Evolutionary conservation across 169 alveolate genomes (phyloP), one percentile per base, ranked within the genome.

Genomic region (Besnoitia besnoiti): DNA sequence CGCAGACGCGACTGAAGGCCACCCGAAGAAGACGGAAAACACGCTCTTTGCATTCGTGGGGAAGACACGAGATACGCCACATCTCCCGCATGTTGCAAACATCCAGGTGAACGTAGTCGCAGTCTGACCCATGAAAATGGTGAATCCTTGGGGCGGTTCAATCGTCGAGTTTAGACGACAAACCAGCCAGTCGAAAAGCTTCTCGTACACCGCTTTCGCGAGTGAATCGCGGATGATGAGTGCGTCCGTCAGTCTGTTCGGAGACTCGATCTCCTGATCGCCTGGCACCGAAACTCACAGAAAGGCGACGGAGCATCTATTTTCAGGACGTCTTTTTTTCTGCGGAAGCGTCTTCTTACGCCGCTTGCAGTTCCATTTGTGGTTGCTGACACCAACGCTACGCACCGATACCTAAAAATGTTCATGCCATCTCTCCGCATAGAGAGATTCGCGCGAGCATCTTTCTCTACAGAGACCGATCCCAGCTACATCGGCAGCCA

Each of bases 151-250:
- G 33, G 98, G 98, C 35, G 98, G 98, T 67, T 96, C 96, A 85
- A 99, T 98, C 51, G 98, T 96, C 39, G 94, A 88, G 96, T 99
- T 99, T 95, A 99, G 95, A 94, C 97, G 98, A 79, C 93, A 96
- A 61, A 99, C 98, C 37, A 99, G 91, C 99, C 99, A 99, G 85
- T 97, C 95, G 93, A 99, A 99, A 92, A 98, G 95, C 85, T 97
- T 97, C 95, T 98, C 99, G 96, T 98, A 99, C 67, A 99, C 92
- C 84, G 98, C 99, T 95, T 99, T 99, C 84, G 99, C 98, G 85
- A 97, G 85, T 42, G 98, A 96, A 47, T 92, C 95, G 39, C 87
- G 87, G 40, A 39, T 77, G 19, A 77, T 42, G 3, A 21, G 30
- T 0, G 87, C 87, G 21, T 37, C 87, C 87, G 49, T 2, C 59